Evolutionary conservation across 805 yeast species (phyloP).

Genomic region (Kodamaea restingae): DNA sequence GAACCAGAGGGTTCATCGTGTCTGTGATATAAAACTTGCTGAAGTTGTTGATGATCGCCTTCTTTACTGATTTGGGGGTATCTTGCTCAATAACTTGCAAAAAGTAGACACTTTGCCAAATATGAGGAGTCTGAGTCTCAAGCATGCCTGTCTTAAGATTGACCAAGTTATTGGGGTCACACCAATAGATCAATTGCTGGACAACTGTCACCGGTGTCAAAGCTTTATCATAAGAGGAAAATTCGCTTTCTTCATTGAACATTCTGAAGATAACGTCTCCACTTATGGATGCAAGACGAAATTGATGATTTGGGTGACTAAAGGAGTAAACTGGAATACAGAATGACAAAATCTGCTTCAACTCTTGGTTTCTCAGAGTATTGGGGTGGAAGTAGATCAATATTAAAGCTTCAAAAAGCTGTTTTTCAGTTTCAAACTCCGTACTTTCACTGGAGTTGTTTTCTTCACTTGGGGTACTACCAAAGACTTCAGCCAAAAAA

Average conservation of each 20-base stretch:
- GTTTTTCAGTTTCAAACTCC: conserved; percentile 28
- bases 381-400: conserved; percentile 72
- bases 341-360: conserved; percentile 77
- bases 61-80: conserved; percentile 49
- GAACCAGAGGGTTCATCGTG: conserved; percentile 24
- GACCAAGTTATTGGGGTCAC: conserved; percentile 70
- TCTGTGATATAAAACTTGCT: conserved; percentile 40
- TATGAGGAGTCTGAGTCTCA: conserved; percentile 46
- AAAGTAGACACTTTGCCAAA: conserved; percentile 52
- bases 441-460: conserved; percentile 13
- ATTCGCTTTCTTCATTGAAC: conserved; percentile 36
- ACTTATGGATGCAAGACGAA: conserved; percentile 56
- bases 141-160: conserved; percentile 41
- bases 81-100: conserved; percentile 49
- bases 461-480: conserved; percentile 34
- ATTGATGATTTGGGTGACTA: conserved; percentile 70
- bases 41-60: conserved; percentile 49
- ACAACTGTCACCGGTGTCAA: conserved; percentile 41
- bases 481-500: conserved; percentile 69
- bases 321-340: conserved; percentile 86
- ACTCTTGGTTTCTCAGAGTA: conserved; percentile 56
- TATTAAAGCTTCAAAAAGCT: conserved; percentile 63
- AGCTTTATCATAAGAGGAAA: conserved; percentile 27
- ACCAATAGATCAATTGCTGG: conserved; percentile 78
- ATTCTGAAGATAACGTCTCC: conserved; percentile 63